phyloP scores from a whole-genome alignment of 1,139 yeast genomes.

The Sugiyamaella sp. region DNA sequence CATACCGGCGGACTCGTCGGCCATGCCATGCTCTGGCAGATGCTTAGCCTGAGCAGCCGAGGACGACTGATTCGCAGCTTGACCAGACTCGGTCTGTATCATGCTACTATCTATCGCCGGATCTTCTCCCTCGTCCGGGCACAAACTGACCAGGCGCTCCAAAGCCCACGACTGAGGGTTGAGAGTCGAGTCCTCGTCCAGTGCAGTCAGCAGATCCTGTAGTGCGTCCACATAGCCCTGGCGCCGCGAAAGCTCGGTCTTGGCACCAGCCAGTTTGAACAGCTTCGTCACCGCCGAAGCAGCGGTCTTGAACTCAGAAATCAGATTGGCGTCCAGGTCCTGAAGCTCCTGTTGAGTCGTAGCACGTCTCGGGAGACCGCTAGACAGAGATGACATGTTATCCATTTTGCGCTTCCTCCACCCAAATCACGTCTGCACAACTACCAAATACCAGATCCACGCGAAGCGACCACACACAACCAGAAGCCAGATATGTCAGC shows the following conservation, averaged over 20 bases:
- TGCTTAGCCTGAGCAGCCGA: no score
- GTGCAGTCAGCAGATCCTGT: constrained; percentile 30
- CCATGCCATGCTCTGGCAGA: no score
- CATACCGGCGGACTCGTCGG: no score
- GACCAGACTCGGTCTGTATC: background rate
- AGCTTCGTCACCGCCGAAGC: constrained; percentile 39
- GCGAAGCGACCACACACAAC: background rate
- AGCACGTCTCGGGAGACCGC: constrained; percentile 25
- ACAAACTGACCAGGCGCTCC: constrained; percentile 19
- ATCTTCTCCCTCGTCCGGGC: constrained; percentile 17
- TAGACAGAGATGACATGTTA: constrained; percentile 26
- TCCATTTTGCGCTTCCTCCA: constrained; percentile 18
- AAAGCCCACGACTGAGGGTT: constrained; percentile 34
- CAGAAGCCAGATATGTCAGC: no score
- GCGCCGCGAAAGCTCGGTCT: constrained; percentile 32
- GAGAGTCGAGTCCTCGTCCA: constrained; percentile 30
- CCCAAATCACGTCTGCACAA: background rate
- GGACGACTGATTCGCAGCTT: background rate
- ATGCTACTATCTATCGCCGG: background rate
- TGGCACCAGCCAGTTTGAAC: constrained; percentile 37
- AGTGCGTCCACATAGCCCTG: constrained; percentile 38
- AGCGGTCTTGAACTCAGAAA: constrained; percentile 37
- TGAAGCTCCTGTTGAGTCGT: constrained; percentile 23
- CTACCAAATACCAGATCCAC: background rate
- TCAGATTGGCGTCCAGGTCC: constrained; percentile 26